Evolutionary conservation across 78 protist species (phyloP).

Genomic region (Anaeramoeba flamelloides): DNA sequence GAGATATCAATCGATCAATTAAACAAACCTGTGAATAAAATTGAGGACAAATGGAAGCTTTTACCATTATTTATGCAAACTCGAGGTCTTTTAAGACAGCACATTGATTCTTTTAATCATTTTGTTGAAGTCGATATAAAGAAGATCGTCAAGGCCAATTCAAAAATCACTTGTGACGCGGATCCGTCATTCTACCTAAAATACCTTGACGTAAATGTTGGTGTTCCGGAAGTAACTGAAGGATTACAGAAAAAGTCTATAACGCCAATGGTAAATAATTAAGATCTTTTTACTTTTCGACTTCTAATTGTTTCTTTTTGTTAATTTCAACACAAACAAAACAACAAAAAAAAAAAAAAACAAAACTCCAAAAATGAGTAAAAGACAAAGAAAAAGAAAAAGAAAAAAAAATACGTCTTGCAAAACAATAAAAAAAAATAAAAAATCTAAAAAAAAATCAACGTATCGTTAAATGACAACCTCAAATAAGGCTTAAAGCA

Average conservation of each 20-base stretch:
- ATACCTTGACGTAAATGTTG: constrained; percentile 4
- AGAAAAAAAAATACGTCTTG: too few relatives aligned
- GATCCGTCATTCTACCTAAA: constrained; percentile 53
- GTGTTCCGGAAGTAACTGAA: not conserved
- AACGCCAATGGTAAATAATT: constrained; percentile 18
- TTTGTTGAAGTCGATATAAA: constrained; percentile 55
- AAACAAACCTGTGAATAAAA: not conserved
- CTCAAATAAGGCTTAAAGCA: too few relatives aligned
- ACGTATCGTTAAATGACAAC: too few relatives aligned
- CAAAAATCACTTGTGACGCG: constrained; percentile 41
- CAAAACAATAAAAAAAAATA: too few relatives aligned
- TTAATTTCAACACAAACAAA: not conserved
- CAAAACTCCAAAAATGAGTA: too few relatives aligned
- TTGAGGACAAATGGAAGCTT: constrained; percentile 78
- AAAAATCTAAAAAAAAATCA: too few relatives aligned
- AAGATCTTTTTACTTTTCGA: not conserved
- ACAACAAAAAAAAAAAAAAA: constrained; percentile 43
- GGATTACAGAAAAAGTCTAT: not conserved
- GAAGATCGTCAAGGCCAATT: constrained; percentile 59
- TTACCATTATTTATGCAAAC: constrained; percentile 81
- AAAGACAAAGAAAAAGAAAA: too few relatives aligned
- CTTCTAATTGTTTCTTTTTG: not conserved
- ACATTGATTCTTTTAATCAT: constrained; percentile 86
- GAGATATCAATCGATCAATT: not conserved
- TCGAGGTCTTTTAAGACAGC: constrained; percentile 80